Percentiles rank a stretch among this genome's conserved stretches.
phyloP scores from a whole-genome alignment of 2,329 filamentous ascomycete species.

The Colletotrichum gloeosporioides region DNA sequence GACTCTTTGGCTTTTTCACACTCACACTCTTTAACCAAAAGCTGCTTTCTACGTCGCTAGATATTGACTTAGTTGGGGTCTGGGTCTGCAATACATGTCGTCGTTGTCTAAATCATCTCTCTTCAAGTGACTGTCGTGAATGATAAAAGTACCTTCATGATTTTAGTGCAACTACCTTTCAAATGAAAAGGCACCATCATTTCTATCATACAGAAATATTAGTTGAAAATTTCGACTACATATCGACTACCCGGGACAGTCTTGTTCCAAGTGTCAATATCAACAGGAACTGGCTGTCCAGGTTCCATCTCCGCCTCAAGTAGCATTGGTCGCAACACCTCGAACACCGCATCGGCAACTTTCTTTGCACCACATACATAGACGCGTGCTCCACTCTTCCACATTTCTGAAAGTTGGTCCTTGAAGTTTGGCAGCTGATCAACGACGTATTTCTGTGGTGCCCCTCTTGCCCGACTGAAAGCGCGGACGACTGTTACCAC shows the following conservation, averaged over 20 bases:
- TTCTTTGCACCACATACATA: slow-evolving; percentile 69
- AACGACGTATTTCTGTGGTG: slow-evolving; percentile 21
- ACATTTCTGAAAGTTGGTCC: slow-evolving; percentile 24
- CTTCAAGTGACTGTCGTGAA: not conserved
- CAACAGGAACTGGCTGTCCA: not conserved
- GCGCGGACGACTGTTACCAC: slow-evolving; percentile 66
- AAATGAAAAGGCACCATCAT: no score
- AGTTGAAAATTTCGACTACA: not conserved
- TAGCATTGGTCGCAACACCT: not conserved
- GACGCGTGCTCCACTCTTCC: slow-evolving; percentile 54
- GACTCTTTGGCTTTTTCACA: not conserved
- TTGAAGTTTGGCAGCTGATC: not conserved
- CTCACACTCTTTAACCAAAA: not conserved
- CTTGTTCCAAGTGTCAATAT: not conserved
- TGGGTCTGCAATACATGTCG: not conserved
- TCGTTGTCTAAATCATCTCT: not conserved
- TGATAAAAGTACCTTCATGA: not conserved
- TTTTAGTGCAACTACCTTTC: fast-evolving
- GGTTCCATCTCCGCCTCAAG: not conserved
- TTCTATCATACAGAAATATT: not conserved
- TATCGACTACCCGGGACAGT: not conserved
- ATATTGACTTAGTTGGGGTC: not conserved
- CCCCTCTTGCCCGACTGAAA: slow-evolving; percentile 51
- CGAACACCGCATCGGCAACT: slow-evolving; percentile 34
- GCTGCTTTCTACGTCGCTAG: not conserved